Percentiles rank a stretch among this genome's conserved stretches.
phyloP scores from a whole-genome alignment of 73 alveolate genomes.

The Durusdinium trenchii region DNA sequence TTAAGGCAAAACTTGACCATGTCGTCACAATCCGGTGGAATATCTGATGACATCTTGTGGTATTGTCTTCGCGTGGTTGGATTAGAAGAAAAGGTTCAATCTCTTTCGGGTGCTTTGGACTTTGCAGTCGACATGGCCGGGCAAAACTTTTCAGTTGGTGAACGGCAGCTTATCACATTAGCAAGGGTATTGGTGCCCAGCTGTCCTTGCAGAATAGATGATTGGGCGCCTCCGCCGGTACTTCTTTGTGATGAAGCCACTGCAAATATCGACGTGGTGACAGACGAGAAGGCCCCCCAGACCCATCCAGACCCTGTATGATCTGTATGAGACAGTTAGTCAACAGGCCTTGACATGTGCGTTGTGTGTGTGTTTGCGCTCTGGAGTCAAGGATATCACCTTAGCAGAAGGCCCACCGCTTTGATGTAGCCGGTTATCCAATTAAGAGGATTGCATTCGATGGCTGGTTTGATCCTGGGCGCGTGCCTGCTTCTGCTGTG shows the following conservation, averaged over 20 bases:
- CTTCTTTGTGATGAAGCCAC: constrained; percentile 95
- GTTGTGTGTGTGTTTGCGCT: too few relatives aligned
- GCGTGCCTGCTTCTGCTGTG: too few relatives aligned
- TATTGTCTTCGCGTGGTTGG: constrained; percentile 63
- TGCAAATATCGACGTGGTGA: constrained; percentile 81
- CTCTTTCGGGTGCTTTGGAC: constrained; percentile 10
- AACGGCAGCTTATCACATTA: constrained; percentile 81
- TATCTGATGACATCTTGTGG: constrained; percentile 74
- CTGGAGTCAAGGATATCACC: too few relatives aligned
- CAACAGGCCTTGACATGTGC: background rate
- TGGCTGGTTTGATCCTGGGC: too few relatives aligned
- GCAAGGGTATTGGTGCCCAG: constrained; percentile 84
- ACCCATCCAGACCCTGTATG: background rate
- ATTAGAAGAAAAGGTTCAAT: constrained; percentile 39
- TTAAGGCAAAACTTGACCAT: constrained; percentile 73
- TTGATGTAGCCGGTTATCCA: too few relatives aligned
- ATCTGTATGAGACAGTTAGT: background rate
- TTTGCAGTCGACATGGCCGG: constrained; percentile 53
- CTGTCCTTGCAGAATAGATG: constrained; percentile 39
- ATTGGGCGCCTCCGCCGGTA: constrained; percentile 54
- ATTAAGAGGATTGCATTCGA: too few relatives aligned
- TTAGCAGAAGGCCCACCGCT: too few relatives aligned
- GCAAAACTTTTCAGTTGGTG: constrained; percentile 91
- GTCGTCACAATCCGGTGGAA: background rate
- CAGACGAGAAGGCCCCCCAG: constrained; percentile 77